Percentiles rank a stretch among this genome's conserved stretches.
These are phyloP conservation scores for Chlamydomonas sphaeroides DNA, from an alignment of 139 green algal genomes.

Conservation along the genomic window DNA sequence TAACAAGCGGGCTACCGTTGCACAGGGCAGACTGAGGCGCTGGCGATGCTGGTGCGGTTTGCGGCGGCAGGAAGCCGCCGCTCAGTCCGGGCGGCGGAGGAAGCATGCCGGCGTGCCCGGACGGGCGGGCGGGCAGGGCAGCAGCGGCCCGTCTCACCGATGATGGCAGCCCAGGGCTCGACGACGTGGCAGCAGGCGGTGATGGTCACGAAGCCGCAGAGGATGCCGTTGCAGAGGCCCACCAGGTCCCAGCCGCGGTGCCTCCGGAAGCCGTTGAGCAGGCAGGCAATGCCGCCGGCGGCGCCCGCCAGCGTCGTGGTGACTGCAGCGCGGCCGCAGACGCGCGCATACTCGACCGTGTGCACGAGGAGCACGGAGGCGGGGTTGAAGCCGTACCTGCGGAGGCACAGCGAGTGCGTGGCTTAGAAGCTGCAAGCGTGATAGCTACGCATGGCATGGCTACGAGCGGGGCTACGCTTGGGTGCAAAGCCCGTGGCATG, in stretches of 20 bases:
- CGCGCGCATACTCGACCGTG: not conserved
- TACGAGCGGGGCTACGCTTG: no score
- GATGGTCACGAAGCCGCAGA: slow-evolving; percentile 85
- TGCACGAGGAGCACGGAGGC: slow-evolving; percentile 52
- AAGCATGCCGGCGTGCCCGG: no score
- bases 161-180: slow-evolving; percentile 86
- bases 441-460: no score
- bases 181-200: slow-evolving; percentile 78
- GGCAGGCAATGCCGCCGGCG: slow-evolving; percentile 59
- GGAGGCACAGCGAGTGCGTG: no score
- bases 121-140: no score
- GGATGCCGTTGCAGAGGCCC: slow-evolving; percentile 78
- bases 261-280: slow-evolving; percentile 55
- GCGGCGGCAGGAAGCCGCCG: no score
- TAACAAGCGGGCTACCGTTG: no score
- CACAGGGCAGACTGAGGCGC: no score
- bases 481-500: no score
- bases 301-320: slow-evolving; percentile 81
- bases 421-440: no score
- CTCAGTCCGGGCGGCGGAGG: no score
- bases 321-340: slow-evolving; percentile 63
- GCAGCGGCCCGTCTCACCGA: slow-evolving; percentile 61
- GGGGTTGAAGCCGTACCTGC: slow-evolving; percentile 88
- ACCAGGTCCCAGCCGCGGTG: slow-evolving; percentile 75
- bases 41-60: no score